A percentile compares a stretch with the other conserved stretches of the same genome.
These are phyloP conservation scores for Asclepias syriaca DNA, from an alignment of 257 asterid species.

Conservation along the genomic window DNA sequence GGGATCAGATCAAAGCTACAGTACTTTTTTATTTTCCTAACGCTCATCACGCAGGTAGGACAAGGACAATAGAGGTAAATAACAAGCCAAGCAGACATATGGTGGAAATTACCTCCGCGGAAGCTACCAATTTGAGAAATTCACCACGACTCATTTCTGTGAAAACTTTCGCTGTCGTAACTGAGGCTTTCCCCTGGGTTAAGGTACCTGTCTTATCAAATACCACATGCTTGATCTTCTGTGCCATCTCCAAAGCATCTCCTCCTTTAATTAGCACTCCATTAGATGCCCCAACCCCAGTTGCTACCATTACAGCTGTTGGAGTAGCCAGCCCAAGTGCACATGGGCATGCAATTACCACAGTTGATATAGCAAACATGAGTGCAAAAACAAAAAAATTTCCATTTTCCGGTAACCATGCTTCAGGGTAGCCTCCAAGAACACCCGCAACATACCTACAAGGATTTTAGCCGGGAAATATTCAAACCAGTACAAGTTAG, in stretches of 20 bases:
- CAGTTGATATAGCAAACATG: conserved; percentile 93
- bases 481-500: not conserved
- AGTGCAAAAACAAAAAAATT: conserved; percentile 86
- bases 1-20: not conserved
- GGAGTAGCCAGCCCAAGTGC: conserved; percentile 99
- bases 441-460: conserved; percentile 80
- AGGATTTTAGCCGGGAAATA: conserved; percentile 6
- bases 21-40: not conserved
- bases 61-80: not conserved
- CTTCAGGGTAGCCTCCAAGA: conserved; percentile 69
- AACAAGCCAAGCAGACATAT: not conserved
- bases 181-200: conserved; percentile 97
- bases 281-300: conserved; percentile 97
- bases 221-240: conserved; percentile 72
- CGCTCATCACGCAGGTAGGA: not conserved
- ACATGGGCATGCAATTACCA: conserved; percentile 96
- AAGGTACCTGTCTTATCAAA: conserved; percentile 97
- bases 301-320: conserved; percentile 98
- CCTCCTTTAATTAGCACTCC: conserved; percentile 99
- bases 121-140: conserved; percentile 90
- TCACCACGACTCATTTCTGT: conserved; percentile 91
- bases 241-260: conserved; percentile 94
- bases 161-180: conserved; percentile 70
- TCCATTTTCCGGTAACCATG: conserved; percentile 85
- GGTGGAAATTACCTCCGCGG: conserved; percentile 78